Conservation (phyloP, 1,284 basidiomycete species). For the Tranzscheliella williamsii region DNA sequence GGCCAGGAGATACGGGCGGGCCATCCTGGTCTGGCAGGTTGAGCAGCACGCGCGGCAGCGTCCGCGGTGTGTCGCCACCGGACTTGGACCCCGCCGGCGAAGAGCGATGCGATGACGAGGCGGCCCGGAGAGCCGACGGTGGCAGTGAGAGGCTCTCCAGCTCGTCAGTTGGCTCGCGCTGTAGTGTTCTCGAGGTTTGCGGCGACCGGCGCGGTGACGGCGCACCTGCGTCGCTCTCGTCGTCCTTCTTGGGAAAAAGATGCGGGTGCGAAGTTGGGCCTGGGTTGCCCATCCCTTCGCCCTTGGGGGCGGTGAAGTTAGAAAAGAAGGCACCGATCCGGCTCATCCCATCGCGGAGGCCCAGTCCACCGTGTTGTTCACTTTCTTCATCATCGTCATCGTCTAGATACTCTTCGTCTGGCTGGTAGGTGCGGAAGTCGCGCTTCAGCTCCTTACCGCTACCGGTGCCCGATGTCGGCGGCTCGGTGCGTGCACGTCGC, state of each 20-base stretch:
- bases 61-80: not conserved
- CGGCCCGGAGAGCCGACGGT: not conserved
- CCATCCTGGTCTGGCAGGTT: constrained; percentile 11
- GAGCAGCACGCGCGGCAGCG: constrained; percentile 10
- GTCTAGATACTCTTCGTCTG: not conserved
- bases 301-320: constrained; percentile 39
- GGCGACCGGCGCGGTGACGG: constrained; percentile 1
- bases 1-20: constrained; percentile 8
- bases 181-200: not conserved
- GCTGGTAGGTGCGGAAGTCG: constrained; percentile 8
- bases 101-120: not conserved
- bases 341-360: constrained; percentile 24
- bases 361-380: constrained; percentile 8
- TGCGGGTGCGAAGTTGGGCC: constrained; percentile 36
- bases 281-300: constrained; percentile 43
- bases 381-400: constrained; percentile 12
- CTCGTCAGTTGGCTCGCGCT: not conserved
- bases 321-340: constrained; percentile 28
- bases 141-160: not conserved
- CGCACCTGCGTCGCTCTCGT: not conserved
- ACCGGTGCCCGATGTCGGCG: not conserved
- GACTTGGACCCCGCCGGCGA: not conserved
- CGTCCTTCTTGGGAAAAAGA: constrained; percentile 10
- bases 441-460: constrained; percentile 14
- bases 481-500: not conserved